Evolutionary conservation across 2,329 filamentous ascomycete genomes (phyloP).

Genomic region (Aureobasidium sp.): DNA sequence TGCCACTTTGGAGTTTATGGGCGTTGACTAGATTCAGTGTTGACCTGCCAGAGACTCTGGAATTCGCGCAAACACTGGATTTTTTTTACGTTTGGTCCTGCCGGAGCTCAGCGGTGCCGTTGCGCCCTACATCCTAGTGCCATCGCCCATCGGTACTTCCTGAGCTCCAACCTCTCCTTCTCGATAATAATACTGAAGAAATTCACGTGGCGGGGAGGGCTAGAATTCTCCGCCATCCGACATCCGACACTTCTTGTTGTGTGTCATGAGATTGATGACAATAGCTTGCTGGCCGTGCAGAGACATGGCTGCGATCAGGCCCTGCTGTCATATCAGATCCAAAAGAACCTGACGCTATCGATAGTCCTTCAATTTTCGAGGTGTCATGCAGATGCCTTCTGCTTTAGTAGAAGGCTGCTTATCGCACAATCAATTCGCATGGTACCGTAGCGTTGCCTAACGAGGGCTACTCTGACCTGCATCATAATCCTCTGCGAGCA

Average conservation of each 20-base stretch:
- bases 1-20: conserved; percentile 5
- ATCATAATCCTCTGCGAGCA: background rate
- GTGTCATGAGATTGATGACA: background rate
- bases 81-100: background rate
- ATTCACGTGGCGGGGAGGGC: conserved; percentile 4
- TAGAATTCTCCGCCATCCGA: background rate
- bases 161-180: background rate
- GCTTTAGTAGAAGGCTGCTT: conserved; percentile 3
- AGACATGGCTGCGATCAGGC: background rate
- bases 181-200: background rate
- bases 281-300: background rate
- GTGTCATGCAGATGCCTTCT: background rate
- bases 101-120: background rate
- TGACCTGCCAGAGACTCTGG: background rate
- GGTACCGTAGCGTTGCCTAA: background rate
- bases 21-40: conserved; percentile 2
- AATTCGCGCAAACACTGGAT: conserved; percentile 7
- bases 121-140: conserved; percentile 8
- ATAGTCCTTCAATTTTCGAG: background rate
- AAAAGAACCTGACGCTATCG: conserved; percentile 4
- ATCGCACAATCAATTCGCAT: background rate
- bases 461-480: background rate
- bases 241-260: conserved; percentile 4
- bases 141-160: background rate
- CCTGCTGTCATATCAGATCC: background rate